A percentile compares a stretch with the other conserved stretches of the same genome.
Conservation (phyloP, 768 basidiomycete species). For the Suillus variegatus region DNA sequence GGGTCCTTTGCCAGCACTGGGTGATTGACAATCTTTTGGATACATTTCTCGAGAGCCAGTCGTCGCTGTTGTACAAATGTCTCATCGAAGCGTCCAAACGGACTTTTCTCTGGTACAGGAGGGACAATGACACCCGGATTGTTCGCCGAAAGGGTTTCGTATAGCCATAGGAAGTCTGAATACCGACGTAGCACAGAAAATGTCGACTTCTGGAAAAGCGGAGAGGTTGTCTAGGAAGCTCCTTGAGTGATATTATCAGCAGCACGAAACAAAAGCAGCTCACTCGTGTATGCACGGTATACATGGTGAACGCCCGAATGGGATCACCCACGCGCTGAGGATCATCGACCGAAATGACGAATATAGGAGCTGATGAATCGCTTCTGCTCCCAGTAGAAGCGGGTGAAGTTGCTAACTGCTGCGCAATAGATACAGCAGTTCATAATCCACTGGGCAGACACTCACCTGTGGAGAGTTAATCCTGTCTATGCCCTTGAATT, state of each 20-base stretch:
- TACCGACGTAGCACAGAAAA: constrained; percentile 97
- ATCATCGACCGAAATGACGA: constrained; percentile 91
- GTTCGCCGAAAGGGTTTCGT: constrained; percentile 82
- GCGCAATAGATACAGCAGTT: constrained; percentile 4
- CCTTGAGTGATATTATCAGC: not conserved
- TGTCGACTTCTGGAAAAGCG: constrained; percentile 74
- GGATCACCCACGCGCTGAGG: constrained; percentile 98
- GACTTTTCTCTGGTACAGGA: constrained; percentile 93
- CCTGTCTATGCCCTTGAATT: constrained; percentile 26
- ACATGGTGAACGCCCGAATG: constrained; percentile 91
- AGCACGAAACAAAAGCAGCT: constrained; percentile 21
- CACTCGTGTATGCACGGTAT: constrained; percentile 91
- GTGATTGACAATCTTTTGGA: constrained; percentile 92
- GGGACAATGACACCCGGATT: constrained; percentile 98
- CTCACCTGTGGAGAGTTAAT: constrained; percentile 26
- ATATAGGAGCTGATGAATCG: constrained; percentile 64
- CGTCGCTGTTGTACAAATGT: constrained; percentile 89
- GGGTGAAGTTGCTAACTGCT: constrained; percentile 20
- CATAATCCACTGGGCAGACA: not conserved
- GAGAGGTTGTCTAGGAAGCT: constrained; percentile 74
- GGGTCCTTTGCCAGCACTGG: constrained; percentile 86
- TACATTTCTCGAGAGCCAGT: constrained; percentile 81
- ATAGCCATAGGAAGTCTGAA: constrained; percentile 97
- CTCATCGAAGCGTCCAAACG: constrained; percentile 91
- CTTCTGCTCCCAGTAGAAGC: constrained; percentile 29